Base-by-base conservation (phyloP, 2,329 filamentous ascomycete genomes). In the Beauveria scarabaeidicola region DNA sequence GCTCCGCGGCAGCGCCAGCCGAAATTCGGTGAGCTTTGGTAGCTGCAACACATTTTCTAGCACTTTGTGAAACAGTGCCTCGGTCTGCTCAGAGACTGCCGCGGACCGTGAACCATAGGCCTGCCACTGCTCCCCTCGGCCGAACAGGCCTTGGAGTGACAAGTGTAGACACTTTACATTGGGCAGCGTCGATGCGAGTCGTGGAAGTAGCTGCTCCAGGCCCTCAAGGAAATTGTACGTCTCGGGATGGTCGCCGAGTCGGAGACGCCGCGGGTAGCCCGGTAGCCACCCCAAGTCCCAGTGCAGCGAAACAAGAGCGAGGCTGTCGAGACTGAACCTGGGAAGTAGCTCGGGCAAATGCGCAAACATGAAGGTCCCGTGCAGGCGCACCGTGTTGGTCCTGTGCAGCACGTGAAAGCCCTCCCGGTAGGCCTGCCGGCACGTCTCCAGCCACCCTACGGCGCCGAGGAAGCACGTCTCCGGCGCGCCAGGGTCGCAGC, bases 281-380 rank as follows among this genome's bases (percentile, higher is more conserved):
- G 15, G 19, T 29, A 38, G 44, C 53, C 53, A 56, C 3, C 53
- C 53, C 27, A 56, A 6, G 32, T 56, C 53, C 53, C 53, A 56
- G 32, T 13, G 48, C 29, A 56, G 43, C 32, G 53, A 48, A 29
- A 48, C 53, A 3, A 9, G 17, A 2, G 43, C 27, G 40, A 56
- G 43, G 44, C 43, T 56, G 8, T 40, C 53, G 9, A 48, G 29
- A 17, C 27, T 47, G 7, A 5, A 21, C 5, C 8, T 4, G 2
- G 53, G 53, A 5, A 56, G 8, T 6, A 56, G 43, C 21, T 25
- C 43, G 1, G 43, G 32, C 19, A 56, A 10, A 5, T 40, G 44
- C 29, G 29, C 44, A 21, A 56, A 56, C 43, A 56, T 56, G 21
- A 48, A 56, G 2, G 53, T 56, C 13, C 53, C 53, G 29, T 47